These are phyloP conservation scores for Moricandia arvensis DNA, from an alignment of 345 rosid species.

Conservation along the genomic window DNA sequence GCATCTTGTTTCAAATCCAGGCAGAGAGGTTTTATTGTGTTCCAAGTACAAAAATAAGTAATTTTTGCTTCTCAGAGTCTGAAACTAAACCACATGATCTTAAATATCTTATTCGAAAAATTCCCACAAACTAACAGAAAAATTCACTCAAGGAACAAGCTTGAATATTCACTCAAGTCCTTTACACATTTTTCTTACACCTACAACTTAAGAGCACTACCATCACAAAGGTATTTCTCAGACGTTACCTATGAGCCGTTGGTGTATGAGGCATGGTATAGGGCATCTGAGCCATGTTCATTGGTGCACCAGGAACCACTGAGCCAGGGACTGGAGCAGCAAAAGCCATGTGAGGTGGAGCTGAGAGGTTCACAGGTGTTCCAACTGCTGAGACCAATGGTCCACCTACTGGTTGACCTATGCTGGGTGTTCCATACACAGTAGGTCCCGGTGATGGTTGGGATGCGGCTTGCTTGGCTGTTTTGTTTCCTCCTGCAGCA, in stretches of 20 bases:
- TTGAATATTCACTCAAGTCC: conserved; percentile 38
- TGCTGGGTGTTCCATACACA: conserved; percentile 62
- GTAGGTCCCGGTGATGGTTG: conserved; percentile 56
- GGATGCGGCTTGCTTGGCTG: conserved; percentile 53
- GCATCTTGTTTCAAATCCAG: conserved; percentile 1
- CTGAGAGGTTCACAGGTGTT: conserved; percentile 80
- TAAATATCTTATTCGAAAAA: conserved; percentile 26
- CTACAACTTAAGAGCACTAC: conserved; percentile 32
- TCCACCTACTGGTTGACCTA: conserved; percentile 86
- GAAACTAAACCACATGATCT: conserved; percentile 32
- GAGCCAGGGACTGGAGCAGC: conserved; percentile 67
- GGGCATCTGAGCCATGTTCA: conserved; percentile 67
- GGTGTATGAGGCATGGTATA: conserved; percentile 73
- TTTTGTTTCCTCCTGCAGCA: conserved; percentile 50
- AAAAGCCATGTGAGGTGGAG: conserved; percentile 67
- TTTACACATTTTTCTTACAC: conserved; percentile 49
- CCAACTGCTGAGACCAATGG: conserved; percentile 86
- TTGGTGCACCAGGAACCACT: conserved; percentile 73
- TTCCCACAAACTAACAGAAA: conserved; percentile 25
- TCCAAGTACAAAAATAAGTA: conserved; percentile 12
- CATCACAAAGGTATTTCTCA: conserved; percentile 19
- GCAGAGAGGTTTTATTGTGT: conserved; percentile 20
- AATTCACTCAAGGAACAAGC: conserved; percentile 33
- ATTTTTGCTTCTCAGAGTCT: conserved; percentile 6
- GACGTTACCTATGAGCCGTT: conserved; percentile 62